Evolutionary conservation across 345 rosid species (phyloP), one percentile per base, ranked within the genome.

Genomic region (Lepidium didymum): DNA sequence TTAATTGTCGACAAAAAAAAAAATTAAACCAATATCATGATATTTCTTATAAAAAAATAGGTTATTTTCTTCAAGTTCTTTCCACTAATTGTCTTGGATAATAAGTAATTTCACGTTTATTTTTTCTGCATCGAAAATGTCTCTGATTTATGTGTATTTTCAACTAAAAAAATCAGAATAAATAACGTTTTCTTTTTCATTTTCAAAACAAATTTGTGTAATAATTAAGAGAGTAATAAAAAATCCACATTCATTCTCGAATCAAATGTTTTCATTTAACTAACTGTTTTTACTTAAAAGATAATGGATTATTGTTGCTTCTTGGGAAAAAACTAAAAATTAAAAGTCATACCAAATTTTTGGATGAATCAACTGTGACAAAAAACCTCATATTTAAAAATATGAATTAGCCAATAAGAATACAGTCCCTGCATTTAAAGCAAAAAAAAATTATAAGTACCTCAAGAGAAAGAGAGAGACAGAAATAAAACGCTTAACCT

Each of bases 221-320:
- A 35, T 47, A 25, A 23, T 6, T 29, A 36, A 60, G 7, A 10
- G 7, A 60, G 40, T 60, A 2, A 40, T n/a, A 56, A 1, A 14
- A 14, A 64, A 36, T 56, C 49, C 49, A 57, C 25, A 69, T 50
- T 69, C 60, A 47, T 56, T 16, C 64, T 46, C 31, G 29, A 68
- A 56, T 35, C 31, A 46, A 25, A 44, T 56, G 56, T 37, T 27
- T 59, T 69, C 11, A 36, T 68, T 25, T 61, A 11, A 19, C 59
- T 37, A 27, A 38, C 10, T 27, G 11, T 10, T 8, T 38, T n/a
- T 6, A 41, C 21, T 18, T 35, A 2, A 29, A 29, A 41, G 29
- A 4, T 14, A 62, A 1, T 62, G 62, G 64, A 55, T 25, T 63
- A 10, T 71, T 63, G 56, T 71, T 71, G 36, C 42, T 72, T 31